phyloP scores from a whole-genome alignment of 257 asterid genomes.

The Coffea eugenioides region DNA sequence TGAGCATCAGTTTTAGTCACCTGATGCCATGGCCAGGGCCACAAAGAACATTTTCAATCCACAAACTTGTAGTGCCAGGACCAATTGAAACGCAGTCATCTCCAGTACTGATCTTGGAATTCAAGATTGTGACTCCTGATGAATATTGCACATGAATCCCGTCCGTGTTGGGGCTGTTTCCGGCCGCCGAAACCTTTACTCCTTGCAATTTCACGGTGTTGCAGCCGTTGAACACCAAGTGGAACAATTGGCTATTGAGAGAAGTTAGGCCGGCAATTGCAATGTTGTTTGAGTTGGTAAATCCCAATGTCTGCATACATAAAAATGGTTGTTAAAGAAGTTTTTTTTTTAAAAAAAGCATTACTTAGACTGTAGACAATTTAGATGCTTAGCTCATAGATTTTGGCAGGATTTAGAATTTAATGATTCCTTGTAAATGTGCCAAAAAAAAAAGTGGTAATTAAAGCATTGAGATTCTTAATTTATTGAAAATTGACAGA shows the following conservation, averaged over 20 bases:
- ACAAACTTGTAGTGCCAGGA: conserved; percentile 28
- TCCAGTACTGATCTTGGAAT: conserved; percentile 30
- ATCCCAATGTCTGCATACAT: conserved; percentile 28
- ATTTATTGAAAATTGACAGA: background rate
- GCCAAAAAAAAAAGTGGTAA: background rate
- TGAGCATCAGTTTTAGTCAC: conserved; percentile 4
- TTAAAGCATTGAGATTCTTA: background rate
- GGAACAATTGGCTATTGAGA: conserved; percentile 31
- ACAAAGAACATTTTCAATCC: conserved; percentile 26
- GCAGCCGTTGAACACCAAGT: conserved; percentile 30
- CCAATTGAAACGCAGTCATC: conserved; percentile 38
- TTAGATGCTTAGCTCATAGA: background rate
- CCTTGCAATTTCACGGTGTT: conserved; percentile 22
- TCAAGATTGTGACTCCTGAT: conserved; percentile 20
- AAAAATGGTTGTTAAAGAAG: background rate
- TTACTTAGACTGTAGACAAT: background rate
- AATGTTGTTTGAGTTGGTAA: conserved; percentile 29
- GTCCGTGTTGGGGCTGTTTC: conserved; percentile 35
- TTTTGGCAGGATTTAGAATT: background rate
- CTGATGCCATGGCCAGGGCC: conserved; percentile 43
- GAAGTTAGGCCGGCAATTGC: conserved; percentile 21
- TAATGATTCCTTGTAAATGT: background rate
- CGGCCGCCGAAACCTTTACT: conserved; percentile 23
- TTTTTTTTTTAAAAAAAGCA: background rate
- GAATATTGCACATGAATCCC: conserved; percentile 39